Evolutionary conservation across 768 basidiomycete genomes (phyloP), one percentile per base, ranked within the genome.

Genomic region (Boletus rufocinnamomeus): DNA sequence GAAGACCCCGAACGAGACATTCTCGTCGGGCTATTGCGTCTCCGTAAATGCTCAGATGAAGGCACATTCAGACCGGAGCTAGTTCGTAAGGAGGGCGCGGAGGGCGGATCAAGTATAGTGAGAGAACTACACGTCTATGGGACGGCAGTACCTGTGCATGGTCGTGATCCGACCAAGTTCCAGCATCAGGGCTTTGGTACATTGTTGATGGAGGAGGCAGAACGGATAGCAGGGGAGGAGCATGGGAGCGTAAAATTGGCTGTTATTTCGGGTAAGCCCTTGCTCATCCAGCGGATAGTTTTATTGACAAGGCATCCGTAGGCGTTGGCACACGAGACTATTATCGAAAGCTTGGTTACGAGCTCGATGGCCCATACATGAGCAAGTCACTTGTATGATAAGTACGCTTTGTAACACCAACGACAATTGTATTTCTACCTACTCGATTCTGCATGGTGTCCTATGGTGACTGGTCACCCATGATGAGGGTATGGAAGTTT

Each of bases 1-100:
- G 97, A 99, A 76, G 97, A 99, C 72, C 96, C 97, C 7, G 94
- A 95, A 74, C 86, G 85, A 54, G 97, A 99, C 68, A 98, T 99
- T 72, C 85, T 99, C 46, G 86, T 99, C 59, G 97, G 97, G 23
- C 76, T 99, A 30, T 80, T 99, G 40, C 85, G 97, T 34, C 77
- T 99, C 66, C 81, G 97, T 50, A 98, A 95, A 72, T 98, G 97
- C 69, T 96, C 94, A 1, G 93, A 95, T 56, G 96, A 98, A 61
- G 95, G 95, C 2, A 98, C 96, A 3, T 99, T 95, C 79, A 82
- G 97, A 50, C 91, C 93, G 27, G 97, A 99, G 76, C 82, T 99
- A 28, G 82, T 94, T 46, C 80, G 77, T 63, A 80, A 78, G 67
- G 84, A 84, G 11, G 85, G 81, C 3, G 84, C 82, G 27, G 88